Evolutionary conservation across 768 basidiomycete species (phyloP), one percentile per base, ranked within the genome.

Genomic region (Termitomyces heimii): DNA sequence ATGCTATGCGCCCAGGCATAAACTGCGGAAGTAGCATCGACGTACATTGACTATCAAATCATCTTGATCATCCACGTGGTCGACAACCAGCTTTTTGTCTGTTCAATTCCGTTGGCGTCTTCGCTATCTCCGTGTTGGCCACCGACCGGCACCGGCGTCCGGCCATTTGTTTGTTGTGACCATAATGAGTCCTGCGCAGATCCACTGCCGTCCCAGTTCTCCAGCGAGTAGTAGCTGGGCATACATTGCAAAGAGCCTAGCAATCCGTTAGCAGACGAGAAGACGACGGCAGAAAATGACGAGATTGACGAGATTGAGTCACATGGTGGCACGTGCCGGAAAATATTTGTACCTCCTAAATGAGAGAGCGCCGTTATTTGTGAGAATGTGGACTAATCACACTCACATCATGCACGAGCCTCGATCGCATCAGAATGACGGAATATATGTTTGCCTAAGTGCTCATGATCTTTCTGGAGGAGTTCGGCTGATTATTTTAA

Each of bases 131-230:
- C 43, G 13, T 6, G 34, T 58, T 46, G 42, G 18, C 18, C 42
- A 37, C n/a, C 31, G 22, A 37, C 40, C 24, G 32, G 40, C 29
- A 43, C 43, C 18, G 49, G 22, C 12, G 12, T 10, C 4, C 47
- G 40, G 48, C 35, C 40, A 45, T 48, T 40, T 29, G 12, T 37
- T 39, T 40, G 47, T 16, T 35, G 43, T n/a, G n/a, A n/a, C 55
- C 50, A 47, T 28, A 18, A 7, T n/a, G 48, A 46, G 40, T 54
- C 49, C 39, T 47, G 51, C 2, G 47, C 14, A 13, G 59, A 51
- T 59, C 55, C 57, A 18, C 51, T 32, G 35, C 60, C 61, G 31
- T 63, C 61, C 64, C 64, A 62, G n/a, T 62, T 63, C 10, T 51
- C 62, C 50, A 59, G 57, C 32, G 62, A 60, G 12, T 39, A n/a